phyloP scores from a whole-genome alignment of 228 moss, liverwort and hornwort species.

The Sphagnum fallax region DNA sequence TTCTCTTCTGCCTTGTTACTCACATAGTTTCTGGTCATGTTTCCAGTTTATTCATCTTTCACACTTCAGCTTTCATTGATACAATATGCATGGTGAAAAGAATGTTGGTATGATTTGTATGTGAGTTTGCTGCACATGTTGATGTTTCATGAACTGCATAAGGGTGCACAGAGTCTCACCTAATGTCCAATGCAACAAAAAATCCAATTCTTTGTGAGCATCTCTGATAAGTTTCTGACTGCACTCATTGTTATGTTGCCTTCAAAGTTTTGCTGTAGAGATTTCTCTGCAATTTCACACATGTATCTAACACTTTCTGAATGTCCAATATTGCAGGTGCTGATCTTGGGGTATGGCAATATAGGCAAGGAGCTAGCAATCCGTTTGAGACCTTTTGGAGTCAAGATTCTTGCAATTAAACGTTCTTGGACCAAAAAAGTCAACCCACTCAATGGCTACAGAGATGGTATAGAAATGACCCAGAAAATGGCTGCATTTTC shows the following conservation, averaged over 20 bases:
- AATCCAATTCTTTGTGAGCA: too few species aligned
- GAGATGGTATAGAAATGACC: background rate
- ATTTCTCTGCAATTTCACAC: too few species aligned
- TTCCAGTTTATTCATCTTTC: background rate
- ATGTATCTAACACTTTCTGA: too few species aligned
- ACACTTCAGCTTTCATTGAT: too few species aligned
- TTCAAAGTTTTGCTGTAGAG: too few species aligned
- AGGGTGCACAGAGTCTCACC: background rate
- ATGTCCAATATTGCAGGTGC: constrained; percentile 27
- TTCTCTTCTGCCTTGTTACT: background rate
- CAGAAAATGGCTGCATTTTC: background rate
- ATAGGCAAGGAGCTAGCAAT: constrained; percentile 67
- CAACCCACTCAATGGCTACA: background rate
- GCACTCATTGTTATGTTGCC: too few species aligned
- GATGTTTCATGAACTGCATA: background rate
- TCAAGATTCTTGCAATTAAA: constrained; percentile 53
- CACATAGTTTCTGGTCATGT: background rate
- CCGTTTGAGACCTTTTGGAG: constrained; percentile 64
- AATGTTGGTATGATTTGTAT: background rate
- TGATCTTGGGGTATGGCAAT: constrained; percentile 69
- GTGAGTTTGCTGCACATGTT: background rate
- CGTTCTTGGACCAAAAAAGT: constrained; percentile 46
- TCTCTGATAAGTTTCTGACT: too few species aligned
- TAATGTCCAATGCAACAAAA: too few species aligned
- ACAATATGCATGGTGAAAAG: background rate